Evolutionary conservation across 257 asterid genomes (phyloP).

Genomic region (Coffea eugenioides): DNA sequence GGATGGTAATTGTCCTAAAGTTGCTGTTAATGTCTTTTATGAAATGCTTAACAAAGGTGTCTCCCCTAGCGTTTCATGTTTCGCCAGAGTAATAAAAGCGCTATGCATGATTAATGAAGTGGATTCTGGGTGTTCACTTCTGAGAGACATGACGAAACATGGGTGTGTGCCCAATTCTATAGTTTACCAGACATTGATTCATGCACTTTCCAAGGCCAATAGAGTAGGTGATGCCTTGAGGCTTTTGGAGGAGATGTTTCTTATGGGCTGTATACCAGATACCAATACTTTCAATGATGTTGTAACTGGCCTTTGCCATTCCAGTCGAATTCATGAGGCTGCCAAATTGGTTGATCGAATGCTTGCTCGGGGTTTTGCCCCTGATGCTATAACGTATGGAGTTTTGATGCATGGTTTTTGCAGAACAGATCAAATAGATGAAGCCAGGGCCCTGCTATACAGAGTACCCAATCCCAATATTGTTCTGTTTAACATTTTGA

Average conservation of each 20-base stretch:
- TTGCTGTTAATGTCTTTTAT: constrained; percentile 81
- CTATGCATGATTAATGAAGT: constrained; percentile 70
- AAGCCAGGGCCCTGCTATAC: constrained; percentile 57
- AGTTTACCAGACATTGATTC: constrained; percentile 83
- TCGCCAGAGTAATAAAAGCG: constrained; percentile 73
- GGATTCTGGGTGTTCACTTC: constrained; percentile 79
- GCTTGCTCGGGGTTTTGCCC: constrained; percentile 67
- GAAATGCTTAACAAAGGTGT: constrained; percentile 84
- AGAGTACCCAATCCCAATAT: constrained; percentile 61
- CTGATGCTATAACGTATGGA: constrained; percentile 80
- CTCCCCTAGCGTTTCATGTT: constrained; percentile 72
- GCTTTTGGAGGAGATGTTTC: constrained; percentile 92
- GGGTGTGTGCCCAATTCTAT: constrained; percentile 90
- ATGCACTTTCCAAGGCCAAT: constrained; percentile 49
- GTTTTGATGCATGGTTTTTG: constrained; percentile 77
- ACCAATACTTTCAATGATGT: constrained; percentile 80
- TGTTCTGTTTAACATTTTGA: constrained; percentile 60
- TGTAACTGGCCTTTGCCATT: constrained; percentile 69
- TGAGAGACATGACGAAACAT: constrained; percentile 91
- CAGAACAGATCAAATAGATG: constrained; percentile 59
- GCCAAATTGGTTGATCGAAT: constrained; percentile 88
- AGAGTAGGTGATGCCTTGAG: constrained; percentile 76
- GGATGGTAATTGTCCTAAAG: constrained; percentile 77
- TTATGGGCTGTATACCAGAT: constrained; percentile 89
- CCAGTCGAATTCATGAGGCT: constrained; percentile 77